phyloP scores from a whole-genome alignment of 768 basidiomycete genomes.

The Auriculariales sp. region DNA sequence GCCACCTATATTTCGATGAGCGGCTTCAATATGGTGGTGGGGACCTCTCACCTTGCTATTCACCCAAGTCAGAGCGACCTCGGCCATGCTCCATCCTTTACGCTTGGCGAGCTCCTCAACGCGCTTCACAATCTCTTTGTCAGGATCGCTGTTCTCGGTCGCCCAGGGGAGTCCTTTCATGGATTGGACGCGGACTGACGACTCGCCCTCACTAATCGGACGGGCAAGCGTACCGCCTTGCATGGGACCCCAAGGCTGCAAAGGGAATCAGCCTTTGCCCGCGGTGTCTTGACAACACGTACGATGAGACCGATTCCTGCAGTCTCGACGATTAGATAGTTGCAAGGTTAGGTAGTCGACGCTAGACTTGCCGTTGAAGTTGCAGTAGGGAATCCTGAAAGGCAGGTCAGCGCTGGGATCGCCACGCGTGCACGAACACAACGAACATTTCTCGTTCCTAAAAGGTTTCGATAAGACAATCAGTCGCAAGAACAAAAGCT shows the following conservation, averaged over 20 bases:
- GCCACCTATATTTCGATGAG: no score
- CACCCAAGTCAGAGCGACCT: constrained; percentile 30
- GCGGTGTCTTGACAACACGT: no score
- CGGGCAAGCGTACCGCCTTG: constrained; percentile 24
- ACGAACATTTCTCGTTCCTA: constrained; percentile 35
- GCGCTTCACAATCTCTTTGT: constrained; percentile 22
- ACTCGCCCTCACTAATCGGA: constrained; percentile 15
- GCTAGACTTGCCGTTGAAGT: constrained; percentile 13
- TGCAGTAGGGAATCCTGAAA: constrained; percentile 29
- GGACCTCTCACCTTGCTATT: constrained; percentile 26
- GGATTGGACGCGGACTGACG: constrained; percentile 9
- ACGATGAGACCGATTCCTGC: constrained; percentile 39
- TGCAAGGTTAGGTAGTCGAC: not conserved
- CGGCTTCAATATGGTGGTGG: no score
- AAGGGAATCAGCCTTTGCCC: no score
- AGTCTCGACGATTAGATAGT: not conserved
- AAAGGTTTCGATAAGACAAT: no score
- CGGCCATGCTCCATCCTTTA: constrained; percentile 26
- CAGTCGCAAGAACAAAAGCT: not conserved
- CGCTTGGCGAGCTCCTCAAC: constrained; percentile 28
- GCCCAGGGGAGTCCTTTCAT: constrained; percentile 14
- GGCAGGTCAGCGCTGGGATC: no score
- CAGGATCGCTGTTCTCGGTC: constrained; percentile 13
- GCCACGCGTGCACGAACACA: no score
- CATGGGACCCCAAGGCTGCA: constrained; percentile 38